Evolutionary conservation across 2,329 filamentous ascomycete species (phyloP), one percentile per base, ranked within the genome.

Genomic region (Aspergillus sp.): DNA sequence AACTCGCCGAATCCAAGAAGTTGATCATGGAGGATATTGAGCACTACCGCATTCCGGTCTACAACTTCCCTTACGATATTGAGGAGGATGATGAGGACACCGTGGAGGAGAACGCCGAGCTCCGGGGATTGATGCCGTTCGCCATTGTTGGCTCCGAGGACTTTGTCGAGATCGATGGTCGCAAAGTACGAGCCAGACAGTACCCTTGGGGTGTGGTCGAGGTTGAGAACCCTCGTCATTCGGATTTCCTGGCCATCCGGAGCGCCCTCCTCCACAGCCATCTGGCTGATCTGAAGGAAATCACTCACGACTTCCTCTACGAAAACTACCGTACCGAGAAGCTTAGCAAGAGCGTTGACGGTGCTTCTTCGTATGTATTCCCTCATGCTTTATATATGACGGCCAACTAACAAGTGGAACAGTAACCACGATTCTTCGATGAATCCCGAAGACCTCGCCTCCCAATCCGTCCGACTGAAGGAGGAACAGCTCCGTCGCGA

Each of bases 291-390:
- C 80, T 99, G 68, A 99, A 99, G 86, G 94, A 99, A 77, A 99
- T 99, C 71, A 99, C 94, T 48, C 94, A 99, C 76, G 94, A 99
- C 77, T 99, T 99, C 87, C 81, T 99, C 60, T 99, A 99, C 79
- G 94, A 99, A 76, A 99, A 99, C 80, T 99, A 99, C 84, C 91
- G 94, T 91, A 99, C 94, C 70, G 94, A 99, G 89, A 97, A 97
- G 82, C 89, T 99, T 67, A 96, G 90, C 81, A 99, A 97, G 90
- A 97, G 91, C 73, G 94, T 99, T 65, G 92, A 97, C 74, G 89
- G 89, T 77, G 83, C 86, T 76, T 84, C 86, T 84, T 85, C 86
- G 91, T 96, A 89, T 65, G 91, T 91, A 55, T 57, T 11, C 38
- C 46, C 4, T 21, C 31, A 19, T 25, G 13, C 6, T 13, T 2